phyloP scores from a whole-genome alignment of 1,139 yeast genomes.

The Entelexis sorbosivorans region DNA sequence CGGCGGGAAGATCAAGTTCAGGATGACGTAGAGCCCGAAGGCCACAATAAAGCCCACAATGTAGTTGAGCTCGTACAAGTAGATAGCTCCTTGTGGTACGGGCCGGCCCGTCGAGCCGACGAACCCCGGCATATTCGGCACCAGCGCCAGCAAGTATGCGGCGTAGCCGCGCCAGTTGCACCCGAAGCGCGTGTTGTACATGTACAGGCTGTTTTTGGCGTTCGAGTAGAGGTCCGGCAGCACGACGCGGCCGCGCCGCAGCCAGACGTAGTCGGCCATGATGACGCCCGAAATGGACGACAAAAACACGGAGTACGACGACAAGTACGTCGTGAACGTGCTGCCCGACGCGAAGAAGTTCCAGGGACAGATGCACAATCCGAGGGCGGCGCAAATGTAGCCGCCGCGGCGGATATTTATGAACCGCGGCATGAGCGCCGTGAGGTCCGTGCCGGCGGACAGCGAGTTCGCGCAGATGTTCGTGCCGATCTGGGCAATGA shows the following conservation, averaged over 20 bases:
- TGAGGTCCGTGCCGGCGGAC: slow-evolving; percentile 83
- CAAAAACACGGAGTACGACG: slow-evolving; percentile 78
- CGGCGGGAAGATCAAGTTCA: slow-evolving; percentile 25
- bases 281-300: slow-evolving; percentile 81
- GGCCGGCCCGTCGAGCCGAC: slow-evolving; percentile 63
- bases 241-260: slow-evolving; percentile 55
- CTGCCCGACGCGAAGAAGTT: slow-evolving; percentile 61
- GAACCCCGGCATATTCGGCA: slow-evolving; percentile 79
- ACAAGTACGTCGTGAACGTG: slow-evolving; percentile 70
- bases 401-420: slow-evolving; percentile 77
- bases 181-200: slow-evolving; percentile 43
- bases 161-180: slow-evolving; percentile 56
- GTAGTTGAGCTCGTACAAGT: slow-evolving; percentile 61
- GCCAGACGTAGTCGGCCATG: slow-evolving; percentile 62
- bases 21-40: slow-evolving; percentile 42
- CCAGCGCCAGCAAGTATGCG: slow-evolving; percentile 36
- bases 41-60: slow-evolving; percentile 62
- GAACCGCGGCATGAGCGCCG: slow-evolving; percentile 69
- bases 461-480: slow-evolving; percentile 82
- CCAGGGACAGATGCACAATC: slow-evolving; percentile 82
- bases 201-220: slow-evolving; percentile 42
- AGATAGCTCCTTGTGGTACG: slow-evolving; percentile 72
- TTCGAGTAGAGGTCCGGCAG: slow-evolving; percentile 51
- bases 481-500: slow-evolving; percentile 82
- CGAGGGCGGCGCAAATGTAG: slow-evolving; percentile 65